phyloP scores from a whole-genome alignment of 2,329 filamentous ascomycete species.

The Zymoseptoria crescenta region DNA sequence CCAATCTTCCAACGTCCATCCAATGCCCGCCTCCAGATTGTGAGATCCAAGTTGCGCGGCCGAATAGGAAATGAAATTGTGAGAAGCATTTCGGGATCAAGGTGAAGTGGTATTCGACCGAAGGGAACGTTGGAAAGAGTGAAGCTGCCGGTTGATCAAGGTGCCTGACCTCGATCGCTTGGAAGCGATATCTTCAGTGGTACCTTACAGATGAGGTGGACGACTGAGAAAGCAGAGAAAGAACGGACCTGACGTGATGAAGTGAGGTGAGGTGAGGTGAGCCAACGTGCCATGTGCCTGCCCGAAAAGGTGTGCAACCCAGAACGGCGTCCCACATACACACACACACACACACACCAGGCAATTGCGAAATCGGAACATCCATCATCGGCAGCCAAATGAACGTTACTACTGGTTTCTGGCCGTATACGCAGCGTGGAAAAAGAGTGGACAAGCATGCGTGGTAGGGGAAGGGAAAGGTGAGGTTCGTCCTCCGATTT shows the following conservation, averaged over 20 bases:
- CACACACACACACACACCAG: neutral
- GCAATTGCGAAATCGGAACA: neutral
- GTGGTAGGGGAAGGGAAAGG: neutral
- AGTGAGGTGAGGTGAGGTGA: neutral
- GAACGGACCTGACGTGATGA: neutral
- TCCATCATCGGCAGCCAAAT: neutral
- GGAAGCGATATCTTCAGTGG: too few relatives aligned
- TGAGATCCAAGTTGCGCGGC: neutral
- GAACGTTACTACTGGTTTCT: neutral
- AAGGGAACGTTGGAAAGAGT: neutral
- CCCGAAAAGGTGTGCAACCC: neutral
- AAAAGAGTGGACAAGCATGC: neutral
- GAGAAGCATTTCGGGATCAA: neutral
- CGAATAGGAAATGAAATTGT: neutral
- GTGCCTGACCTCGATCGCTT: neutral
- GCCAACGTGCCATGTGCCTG: neutral
- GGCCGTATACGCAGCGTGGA: neutral
- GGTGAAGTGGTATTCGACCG: neutral
- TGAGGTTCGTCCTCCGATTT: neutral
- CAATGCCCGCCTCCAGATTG: neutral
- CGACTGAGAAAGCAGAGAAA: neutral
- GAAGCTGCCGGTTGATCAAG: neutral
- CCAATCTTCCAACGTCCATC: neutral
- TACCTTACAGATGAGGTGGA: too few relatives aligned
- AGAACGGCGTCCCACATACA: too few relatives aligned